phyloP scores from a whole-genome alignment of 495 filamentous ascomycete species.

The Amphirosellinia nigrospora region DNA sequence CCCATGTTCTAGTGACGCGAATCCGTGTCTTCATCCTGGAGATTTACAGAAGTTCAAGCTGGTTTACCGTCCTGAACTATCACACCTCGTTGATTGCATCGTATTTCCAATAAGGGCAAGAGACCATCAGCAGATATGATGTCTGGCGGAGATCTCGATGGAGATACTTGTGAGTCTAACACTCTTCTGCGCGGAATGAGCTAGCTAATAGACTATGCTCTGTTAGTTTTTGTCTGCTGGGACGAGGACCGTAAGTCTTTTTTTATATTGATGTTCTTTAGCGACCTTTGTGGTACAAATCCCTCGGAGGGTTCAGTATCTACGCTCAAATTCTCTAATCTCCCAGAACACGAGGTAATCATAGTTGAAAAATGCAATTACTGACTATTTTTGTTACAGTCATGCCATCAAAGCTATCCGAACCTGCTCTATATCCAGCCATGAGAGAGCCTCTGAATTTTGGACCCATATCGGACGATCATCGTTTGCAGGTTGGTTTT shows the following conservation, averaged over 20 bases:
- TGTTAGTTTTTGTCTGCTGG: conserved; percentile 59
- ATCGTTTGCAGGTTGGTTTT: conserved; percentile 39
- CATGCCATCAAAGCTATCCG: conserved; percentile 49
- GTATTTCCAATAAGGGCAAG: conserved; percentile 55
- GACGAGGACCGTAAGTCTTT: conserved; percentile 43
- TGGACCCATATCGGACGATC: conserved; percentile 51
- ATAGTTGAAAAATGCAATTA: not conserved
- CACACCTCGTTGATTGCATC: conserved; percentile 58
- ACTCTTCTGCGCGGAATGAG: not conserved
- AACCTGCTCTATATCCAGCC: conserved; percentile 55
- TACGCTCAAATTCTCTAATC: not conserved
- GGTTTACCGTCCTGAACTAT: conserved; percentile 47
- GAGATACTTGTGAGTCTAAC: conserved; percentile 52
- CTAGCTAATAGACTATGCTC: not conserved
- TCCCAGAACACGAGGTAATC: not conserved
- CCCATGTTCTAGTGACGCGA: conserved; percentile 57
- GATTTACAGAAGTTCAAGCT: conserved; percentile 59
- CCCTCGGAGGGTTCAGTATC: not conserved
- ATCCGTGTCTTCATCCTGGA: conserved; percentile 60
- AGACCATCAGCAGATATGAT: conserved; percentile 59
- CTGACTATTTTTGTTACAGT: conserved; percentile 21
- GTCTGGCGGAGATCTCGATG: conserved; percentile 61
- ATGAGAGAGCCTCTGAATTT: conserved; percentile 52
- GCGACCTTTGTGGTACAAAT: not conserved
- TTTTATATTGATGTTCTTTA: not conserved